A percentile compares a stretch with the other conserved stretches of the same genome.
Evolutionary conservation across 805 yeast species (phyloP).

Genomic region (Scheffersomyces stipitis): DNA sequence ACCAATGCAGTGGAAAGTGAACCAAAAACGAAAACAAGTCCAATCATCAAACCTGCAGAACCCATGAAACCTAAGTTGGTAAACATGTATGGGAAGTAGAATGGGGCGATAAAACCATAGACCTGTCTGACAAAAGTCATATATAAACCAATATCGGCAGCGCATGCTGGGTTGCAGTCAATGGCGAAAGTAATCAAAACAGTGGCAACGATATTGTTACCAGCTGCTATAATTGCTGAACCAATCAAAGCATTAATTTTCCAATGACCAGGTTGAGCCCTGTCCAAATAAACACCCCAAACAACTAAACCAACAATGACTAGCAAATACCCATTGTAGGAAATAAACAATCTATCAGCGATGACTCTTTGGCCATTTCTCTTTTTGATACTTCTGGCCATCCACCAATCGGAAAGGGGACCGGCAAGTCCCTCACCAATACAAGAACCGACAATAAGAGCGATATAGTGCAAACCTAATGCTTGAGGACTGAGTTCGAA

Average conservation of each 20-base stretch:
- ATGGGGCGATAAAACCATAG: slow-evolving; percentile 26
- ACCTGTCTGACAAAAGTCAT: slow-evolving; percentile 19
- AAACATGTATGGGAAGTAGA: slow-evolving; percentile 26
- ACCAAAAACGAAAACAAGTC: neutral
- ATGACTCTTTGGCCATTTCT: slow-evolving; percentile 4
- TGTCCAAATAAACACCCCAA: slow-evolving; percentile 16
- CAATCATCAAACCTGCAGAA: neutral
- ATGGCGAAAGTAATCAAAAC: slow-evolving; percentile 20
- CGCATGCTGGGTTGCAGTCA: slow-evolving; percentile 13
- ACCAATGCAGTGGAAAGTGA: too few species aligned
- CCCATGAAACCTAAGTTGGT: slow-evolving; percentile 9
- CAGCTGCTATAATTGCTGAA: slow-evolving; percentile 18
- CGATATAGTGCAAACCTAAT: slow-evolving; percentile 22
- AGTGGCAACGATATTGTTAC: slow-evolving; percentile 23
- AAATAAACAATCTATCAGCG: slow-evolving; percentile 19
- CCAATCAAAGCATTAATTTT: slow-evolving; percentile 22
- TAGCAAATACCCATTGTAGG: slow-evolving; percentile 19
- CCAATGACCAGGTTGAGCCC: slow-evolving; percentile 16
- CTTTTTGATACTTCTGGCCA: slow-evolving; percentile 9
- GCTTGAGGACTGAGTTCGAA: slow-evolving; percentile 21
- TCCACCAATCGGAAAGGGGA: slow-evolving; percentile 23
- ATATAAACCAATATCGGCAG: slow-evolving; percentile 21
- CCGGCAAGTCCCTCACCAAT: slow-evolving; percentile 25
- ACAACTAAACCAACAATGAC: slow-evolving; percentile 19
- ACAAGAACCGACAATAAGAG: slow-evolving; percentile 20